Percentiles rank a stretch among this genome's conserved stretches.
phyloP scores from a whole-genome alignment of 108 stramenopile genomes.

The Skeletonema grethae region DNA sequence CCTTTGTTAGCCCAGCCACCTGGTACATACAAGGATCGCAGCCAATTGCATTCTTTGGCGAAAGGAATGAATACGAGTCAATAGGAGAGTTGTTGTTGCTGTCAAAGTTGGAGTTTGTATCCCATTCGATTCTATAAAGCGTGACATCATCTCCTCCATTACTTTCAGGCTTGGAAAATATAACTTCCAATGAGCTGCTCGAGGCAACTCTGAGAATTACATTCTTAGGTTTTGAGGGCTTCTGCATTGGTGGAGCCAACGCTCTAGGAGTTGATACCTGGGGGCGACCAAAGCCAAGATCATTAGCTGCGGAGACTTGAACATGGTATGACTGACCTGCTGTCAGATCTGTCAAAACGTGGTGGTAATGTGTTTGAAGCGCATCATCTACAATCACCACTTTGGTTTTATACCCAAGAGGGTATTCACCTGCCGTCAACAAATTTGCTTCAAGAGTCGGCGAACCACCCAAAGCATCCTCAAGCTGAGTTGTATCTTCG shows the following conservation, averaged over 20 bases:
- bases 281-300: constrained; percentile 57
- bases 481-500: constrained; percentile 21
- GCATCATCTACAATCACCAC: constrained; percentile 28
- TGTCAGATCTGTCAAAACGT: constrained; percentile 45
- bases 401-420: constrained; percentile 44
- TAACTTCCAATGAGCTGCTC: constrained; percentile 35
- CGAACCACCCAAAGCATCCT: constrained; percentile 4
- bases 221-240: constrained; percentile 57
- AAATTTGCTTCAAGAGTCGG: constrained; percentile 18
- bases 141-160: constrained; percentile 71
- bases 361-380: constrained; percentile 16
- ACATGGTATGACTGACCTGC: constrained; percentile 63
- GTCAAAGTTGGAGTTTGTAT: constrained; percentile 61
- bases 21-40: constrained; percentile 50
- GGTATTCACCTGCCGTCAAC: constrained; percentile 35
- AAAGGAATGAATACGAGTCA: constrained; percentile 56
- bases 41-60: constrained; percentile 32
- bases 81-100: constrained; percentile 58
- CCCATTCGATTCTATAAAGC: constrained; percentile 87
- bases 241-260: constrained; percentile 70
- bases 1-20: constrained; percentile 46
- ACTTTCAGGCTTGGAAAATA: constrained; percentile 45
- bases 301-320: constrained; percentile 61
- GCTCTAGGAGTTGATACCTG: constrained; percentile 57
- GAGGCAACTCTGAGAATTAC: constrained; percentile 49